phyloP scores from a whole-genome alignment of 1,139 yeast species.

The Scheffersomyces stambukii region DNA sequence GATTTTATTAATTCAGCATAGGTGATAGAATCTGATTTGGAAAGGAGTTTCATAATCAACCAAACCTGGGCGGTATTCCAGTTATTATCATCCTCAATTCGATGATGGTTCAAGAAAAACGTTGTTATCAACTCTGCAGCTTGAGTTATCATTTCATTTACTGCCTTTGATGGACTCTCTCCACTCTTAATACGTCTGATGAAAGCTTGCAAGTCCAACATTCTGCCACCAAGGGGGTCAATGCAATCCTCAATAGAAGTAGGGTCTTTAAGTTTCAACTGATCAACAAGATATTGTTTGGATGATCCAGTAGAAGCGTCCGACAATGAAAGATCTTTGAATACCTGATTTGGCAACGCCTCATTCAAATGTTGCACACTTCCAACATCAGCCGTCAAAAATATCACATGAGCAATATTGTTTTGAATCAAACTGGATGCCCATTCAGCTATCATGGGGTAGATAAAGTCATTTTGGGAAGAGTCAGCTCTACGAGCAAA shows the following conservation, averaged over 20 bases:
- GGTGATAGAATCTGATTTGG: slow-evolving; percentile 40
- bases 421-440: slow-evolving; percentile 70
- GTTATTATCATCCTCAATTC: slow-evolving; percentile 30
- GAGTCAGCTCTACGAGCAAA: slow-evolving; percentile 57
- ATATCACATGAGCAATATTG: slow-evolving; percentile 85
- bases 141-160: slow-evolving; percentile 74
- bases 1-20: slow-evolving; percentile 52
- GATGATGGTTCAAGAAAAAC: slow-evolving; percentile 53
- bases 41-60: slow-evolving; percentile 67
- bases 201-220: slow-evolving; percentile 89
- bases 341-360: slow-evolving; percentile 81
- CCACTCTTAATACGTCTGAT: slow-evolving; percentile 86
- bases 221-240: slow-evolving; percentile 86
- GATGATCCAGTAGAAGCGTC: slow-evolving; percentile 81
- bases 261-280: slow-evolving; percentile 36
- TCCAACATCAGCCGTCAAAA: slow-evolving; percentile 82
- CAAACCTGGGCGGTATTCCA: slow-evolving; percentile 86
- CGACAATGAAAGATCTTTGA: slow-evolving; percentile 67
- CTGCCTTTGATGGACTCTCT: slow-evolving; percentile 72
- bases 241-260: slow-evolving; percentile 51
- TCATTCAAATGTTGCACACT: slow-evolving; percentile 63
- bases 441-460: slow-evolving; percentile 83
- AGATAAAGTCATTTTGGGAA: slow-evolving; percentile 55
- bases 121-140: slow-evolving; percentile 88
- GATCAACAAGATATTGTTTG: slow-evolving; percentile 62